Evolutionary conservation across 1,284 basidiomycete species (phyloP), one percentile per base, ranked within the genome.

Genomic region (Testicularia cyperi): DNA sequence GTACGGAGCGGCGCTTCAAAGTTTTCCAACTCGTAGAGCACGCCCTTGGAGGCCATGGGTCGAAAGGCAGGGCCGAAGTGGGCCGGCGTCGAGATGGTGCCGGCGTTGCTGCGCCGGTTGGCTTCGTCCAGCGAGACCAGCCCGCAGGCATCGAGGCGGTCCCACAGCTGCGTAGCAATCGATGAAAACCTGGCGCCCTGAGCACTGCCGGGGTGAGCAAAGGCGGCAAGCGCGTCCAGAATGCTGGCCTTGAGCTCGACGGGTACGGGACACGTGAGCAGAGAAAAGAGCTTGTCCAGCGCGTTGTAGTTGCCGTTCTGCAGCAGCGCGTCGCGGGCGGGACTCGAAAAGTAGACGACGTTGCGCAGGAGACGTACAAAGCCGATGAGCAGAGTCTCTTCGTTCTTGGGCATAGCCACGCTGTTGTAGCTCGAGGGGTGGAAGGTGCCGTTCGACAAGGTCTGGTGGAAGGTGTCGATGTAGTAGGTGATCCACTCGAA

Each of bases 171-270:
- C 56, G 83, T 84, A 70, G 88, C 88, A 24, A 92, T 84, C 60
- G 90, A 36, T 9, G 66, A 42, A 24, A 64, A 58, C 21, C 43
- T 35, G 23, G 44, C 33, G 25, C 48, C 20, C 12, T 36, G 36
- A 20, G 33, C 26, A 2, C 47, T 49, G n/a, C 16, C 37, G 30
- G 55, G 40, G 18, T 60, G 72, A 0, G 77, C 70, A 78, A 97
- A 96, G 0, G 90, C 86, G 0, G 88, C 83, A 5, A 95, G 80
- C 0, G 90, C 85, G 26, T 90, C 84, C 49, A 96, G 86, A 1
- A 95, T 79, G 1, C 86, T 84, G 1, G 90, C 91, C 70, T 96
- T 96, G 43, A 97, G 82, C 69, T 96, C 91, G n/a, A 94, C 79
- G 0, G 90, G 88, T 81, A 20, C 57, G 1, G 63, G 67, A 35